Evolutionary conservation across 768 basidiomycete species (phyloP).

Genomic region (Tylopilus cervinicoccineus): DNA sequence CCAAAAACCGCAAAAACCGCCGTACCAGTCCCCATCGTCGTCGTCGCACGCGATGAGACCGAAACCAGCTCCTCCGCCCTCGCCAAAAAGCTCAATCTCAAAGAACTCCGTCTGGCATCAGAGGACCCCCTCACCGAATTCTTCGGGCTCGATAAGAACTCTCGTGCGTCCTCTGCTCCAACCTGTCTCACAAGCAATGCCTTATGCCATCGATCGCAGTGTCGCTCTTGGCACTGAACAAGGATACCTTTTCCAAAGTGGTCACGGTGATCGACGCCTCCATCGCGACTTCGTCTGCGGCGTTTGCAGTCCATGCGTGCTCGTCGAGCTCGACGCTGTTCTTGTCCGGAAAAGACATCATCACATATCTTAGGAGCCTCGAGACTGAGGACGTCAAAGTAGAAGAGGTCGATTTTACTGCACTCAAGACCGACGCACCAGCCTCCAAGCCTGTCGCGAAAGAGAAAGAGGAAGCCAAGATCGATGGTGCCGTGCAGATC

Average conservation of each 20-base stretch:
- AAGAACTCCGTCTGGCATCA: constrained; percentile 82
- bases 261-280: constrained; percentile 74
- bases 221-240: constrained; percentile 72
- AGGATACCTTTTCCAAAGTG: constrained; percentile 63
- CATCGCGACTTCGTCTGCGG: constrained; percentile 58
- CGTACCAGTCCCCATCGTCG: constrained; percentile 78
- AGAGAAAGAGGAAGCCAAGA: constrained; percentile 73
- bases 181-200: background rate
- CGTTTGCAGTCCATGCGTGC: constrained; percentile 73
- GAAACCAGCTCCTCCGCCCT: constrained; percentile 76
- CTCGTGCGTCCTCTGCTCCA: constrained; percentile 55
- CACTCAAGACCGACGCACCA: constrained; percentile 48
- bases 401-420: constrained; percentile 69
- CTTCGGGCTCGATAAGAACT: constrained; percentile 81
- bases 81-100: constrained; percentile 76
- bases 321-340: constrained; percentile 73
- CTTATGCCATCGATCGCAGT: constrained; percentile 43
- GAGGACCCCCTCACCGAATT: constrained; percentile 86
- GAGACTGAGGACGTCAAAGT: constrained; percentile 64
- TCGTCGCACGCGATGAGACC: constrained; percentile 82
- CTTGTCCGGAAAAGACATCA: constrained; percentile 72
- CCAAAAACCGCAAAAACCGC: constrained; percentile 93
- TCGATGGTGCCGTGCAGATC: constrained; percentile 86
- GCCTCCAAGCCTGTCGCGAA: constrained; percentile 36
- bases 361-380: constrained; percentile 64